These are phyloP conservation scores for Cenchrus purpureus DNA, from an alignment of 176 grass and related monocot species.

Conservation along the genomic window DNA sequence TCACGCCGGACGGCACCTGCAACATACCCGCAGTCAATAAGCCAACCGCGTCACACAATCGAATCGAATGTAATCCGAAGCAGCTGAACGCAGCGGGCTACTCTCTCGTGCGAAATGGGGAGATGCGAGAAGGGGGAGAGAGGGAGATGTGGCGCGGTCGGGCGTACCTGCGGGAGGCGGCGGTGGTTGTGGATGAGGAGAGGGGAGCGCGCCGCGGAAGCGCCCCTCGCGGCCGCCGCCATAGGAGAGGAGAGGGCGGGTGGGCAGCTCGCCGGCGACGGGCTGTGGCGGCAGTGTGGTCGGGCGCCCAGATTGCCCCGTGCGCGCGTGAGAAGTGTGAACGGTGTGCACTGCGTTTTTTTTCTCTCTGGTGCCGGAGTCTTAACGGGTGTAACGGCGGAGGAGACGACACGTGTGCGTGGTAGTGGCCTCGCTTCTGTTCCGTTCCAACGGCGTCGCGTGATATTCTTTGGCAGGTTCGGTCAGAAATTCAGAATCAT, in stretches of 20 bases:
- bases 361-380: neutral
- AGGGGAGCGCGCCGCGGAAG: conserved; percentile 47
- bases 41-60: neutral
- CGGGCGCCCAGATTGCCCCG: neutral
- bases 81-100: too few species aligned
- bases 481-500: too few species aligned
- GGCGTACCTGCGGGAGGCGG: conserved; percentile 28
- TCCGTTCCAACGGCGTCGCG: neutral
- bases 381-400: neutral
- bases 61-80: neutral
- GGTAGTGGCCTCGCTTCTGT: neutral
- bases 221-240: conserved; percentile 51
- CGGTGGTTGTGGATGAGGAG: conserved; percentile 47
- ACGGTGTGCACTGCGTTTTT: neutral
- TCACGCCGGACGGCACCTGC: neutral
- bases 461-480: neutral
- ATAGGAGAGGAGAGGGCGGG: conserved; percentile 1
- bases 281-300: neutral
- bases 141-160: neutral
- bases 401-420: conserved; percentile 21
- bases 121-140: neutral
- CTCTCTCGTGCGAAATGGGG: too few species aligned
- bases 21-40: neutral
- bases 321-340: conserved; percentile 11
- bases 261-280: conserved; percentile 22